phyloP scores from a whole-genome alignment of 345 rosid species.

The Anastatica hierochuntica region DNA sequence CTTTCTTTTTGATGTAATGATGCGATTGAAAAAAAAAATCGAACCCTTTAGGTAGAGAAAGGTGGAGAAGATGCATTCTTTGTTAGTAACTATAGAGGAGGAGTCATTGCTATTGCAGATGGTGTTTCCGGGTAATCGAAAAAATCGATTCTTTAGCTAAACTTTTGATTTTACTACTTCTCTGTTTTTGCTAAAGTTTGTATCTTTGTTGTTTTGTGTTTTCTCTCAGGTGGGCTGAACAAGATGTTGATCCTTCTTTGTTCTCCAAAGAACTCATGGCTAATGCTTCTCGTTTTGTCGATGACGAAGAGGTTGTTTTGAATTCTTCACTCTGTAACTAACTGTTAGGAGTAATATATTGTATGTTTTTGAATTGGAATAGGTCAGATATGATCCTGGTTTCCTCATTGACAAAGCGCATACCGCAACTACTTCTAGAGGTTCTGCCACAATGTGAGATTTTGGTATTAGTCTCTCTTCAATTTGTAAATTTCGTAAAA shows the following conservation, averaged over 20 bases:
- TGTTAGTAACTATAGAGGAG: constrained; percentile 53
- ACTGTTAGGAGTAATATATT: neutral
- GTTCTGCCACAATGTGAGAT: constrained; percentile 68
- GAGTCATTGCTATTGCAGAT: constrained; percentile 83
- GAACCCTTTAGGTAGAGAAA: constrained; percentile 43
- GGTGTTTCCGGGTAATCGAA: constrained; percentile 70
- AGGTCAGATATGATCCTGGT: constrained; percentile 74
- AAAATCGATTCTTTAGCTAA: neutral
- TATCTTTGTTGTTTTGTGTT: constrained; percentile 11
- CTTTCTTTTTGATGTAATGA: too few relatives aligned
- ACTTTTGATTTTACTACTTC: neutral
- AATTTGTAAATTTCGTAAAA: neutral
- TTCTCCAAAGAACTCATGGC: constrained; percentile 68
- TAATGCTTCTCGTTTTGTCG: constrained; percentile 48
- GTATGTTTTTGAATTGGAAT: constrained; percentile 4
- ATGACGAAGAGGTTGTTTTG: constrained; percentile 44
- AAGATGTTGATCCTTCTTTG: constrained; percentile 79
- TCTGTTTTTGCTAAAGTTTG: constrained; percentile 3
- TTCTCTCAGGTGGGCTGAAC: constrained; percentile 78
- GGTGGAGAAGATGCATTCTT: constrained; percentile 90
- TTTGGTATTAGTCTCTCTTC: neutral
- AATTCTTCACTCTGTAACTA: neutral
- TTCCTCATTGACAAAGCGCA: constrained; percentile 76
- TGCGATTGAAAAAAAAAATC: neutral
- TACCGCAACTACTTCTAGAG: constrained; percentile 57